Percentiles rank a stretch among this genome's conserved stretches.
phyloP scores from a whole-genome alignment of 345 rosid species.

The Aquilaria yunnanensis region DNA sequence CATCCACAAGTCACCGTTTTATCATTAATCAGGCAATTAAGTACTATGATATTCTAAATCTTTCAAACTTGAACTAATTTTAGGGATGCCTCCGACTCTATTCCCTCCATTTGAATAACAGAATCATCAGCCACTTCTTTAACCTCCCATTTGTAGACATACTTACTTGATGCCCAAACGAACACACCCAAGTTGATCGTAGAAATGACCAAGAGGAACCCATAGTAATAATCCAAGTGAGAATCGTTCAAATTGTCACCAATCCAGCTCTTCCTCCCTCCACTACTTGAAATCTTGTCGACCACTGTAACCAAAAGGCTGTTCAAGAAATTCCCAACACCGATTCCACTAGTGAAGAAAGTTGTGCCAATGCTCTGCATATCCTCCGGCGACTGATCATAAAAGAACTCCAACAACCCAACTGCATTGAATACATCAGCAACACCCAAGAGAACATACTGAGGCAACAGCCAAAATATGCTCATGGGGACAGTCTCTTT shows the following conservation, averaged over 20 bases:
- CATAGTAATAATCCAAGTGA: constrained; percentile 81
- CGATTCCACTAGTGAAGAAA: constrained; percentile 85
- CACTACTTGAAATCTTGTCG: constrained; percentile 46
- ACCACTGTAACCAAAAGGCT: constrained; percentile 75
- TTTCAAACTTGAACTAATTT: constrained; percentile 37
- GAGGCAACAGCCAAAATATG: constrained; percentile 83
- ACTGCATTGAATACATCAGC: constrained; percentile 82
- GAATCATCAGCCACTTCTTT: constrained; percentile 31
- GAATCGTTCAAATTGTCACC: constrained; percentile 73
- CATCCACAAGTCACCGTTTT: background rate
- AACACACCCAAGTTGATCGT: constrained; percentile 54
- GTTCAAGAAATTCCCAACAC: constrained; percentile 79
- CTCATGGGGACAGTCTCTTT: constrained; percentile 70
- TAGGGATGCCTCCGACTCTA: constrained; percentile 47
- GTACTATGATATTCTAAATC: too few species aligned
- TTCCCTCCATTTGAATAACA: constrained; percentile 44
- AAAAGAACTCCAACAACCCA: constrained; percentile 81
- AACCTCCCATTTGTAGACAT: constrained; percentile 63
- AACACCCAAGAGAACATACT: constrained; percentile 63
- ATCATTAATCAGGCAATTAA: too few species aligned
- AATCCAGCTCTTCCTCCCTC: constrained; percentile 74
- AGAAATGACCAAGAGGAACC: constrained; percentile 62
- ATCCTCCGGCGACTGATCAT: constrained; percentile 82
- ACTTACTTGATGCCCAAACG: constrained; percentile 62
- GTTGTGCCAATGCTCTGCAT: constrained; percentile 96